Evolutionary conservation across 441 rosid species (phyloP), one percentile per base, ranked within the genome.

Genomic region (Flueggea neowawraea): DNA sequence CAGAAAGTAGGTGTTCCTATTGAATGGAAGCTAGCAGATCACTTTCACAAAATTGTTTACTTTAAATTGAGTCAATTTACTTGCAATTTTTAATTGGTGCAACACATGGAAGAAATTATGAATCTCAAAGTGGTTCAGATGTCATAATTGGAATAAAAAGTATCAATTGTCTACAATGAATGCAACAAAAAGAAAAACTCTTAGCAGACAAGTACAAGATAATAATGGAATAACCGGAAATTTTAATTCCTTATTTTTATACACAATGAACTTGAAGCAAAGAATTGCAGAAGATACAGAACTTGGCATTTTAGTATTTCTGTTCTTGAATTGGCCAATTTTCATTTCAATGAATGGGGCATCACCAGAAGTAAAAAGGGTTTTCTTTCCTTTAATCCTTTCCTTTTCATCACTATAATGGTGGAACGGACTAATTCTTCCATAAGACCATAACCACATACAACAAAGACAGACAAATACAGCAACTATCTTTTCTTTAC

Each of bases 11-110:
- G 80, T 36, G 68, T 73, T 22, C 11, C 3, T 54, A 71, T 73
- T 73, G 60, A 71, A 71, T 65, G 68, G 57, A 55, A 43, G 70
- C 41, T 70, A 63, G 70, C 15, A 4, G 12, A 4, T 78, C 82
- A 74, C 78, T 72, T 60, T 80, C 82, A 61, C 54, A 16, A 31
- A 22, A 57, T 10, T 47, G 50, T 11, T 11, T 47, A 9, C n/a
- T 47, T 47, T 10, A 2, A 10, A 12, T 12, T 47, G 50, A 47
- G 50, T 12, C n/a, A 9, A 12, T 47, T 10, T 47, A 47, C 12
- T 9, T 47, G n/a, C 50, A 14, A 10, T 47, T 47, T 47, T 47
- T 47, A 47, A 47, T 5, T 36, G 0, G 0, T 36, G 41, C 41
- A 47, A 47, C 4, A 47, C n/a, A 47, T 10, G 41, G 41, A 36